phyloP scores from a whole-genome alignment of 768 basidiomycete genomes.

The Panaeolus papilionaceus region DNA sequence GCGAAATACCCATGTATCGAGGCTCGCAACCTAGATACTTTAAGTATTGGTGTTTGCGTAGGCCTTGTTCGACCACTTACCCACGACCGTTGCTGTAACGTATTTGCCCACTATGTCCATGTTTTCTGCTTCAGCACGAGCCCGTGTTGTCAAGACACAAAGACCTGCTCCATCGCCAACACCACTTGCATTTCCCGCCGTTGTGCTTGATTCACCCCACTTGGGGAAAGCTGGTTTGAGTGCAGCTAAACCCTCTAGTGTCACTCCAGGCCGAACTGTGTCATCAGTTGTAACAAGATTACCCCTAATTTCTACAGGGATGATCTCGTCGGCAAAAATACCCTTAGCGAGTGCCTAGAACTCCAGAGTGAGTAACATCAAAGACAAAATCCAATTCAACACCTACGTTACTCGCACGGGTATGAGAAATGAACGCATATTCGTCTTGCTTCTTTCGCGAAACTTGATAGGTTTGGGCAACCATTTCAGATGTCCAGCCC shows the following conservation, averaged over 20 bases:
- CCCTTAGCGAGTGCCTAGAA: conserved; percentile 68
- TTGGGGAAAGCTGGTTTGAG: conserved; percentile 89
- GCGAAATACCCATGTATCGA: conserved; percentile 79
- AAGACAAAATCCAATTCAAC: neutral
- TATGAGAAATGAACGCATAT: conserved; percentile 88
- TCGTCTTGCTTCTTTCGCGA: conserved; percentile 86
- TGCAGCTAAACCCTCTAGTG: conserved; percentile 72
- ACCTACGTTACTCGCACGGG: conserved; percentile 70
- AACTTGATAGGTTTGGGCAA: conserved; percentile 79
- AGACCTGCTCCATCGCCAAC: conserved; percentile 94
- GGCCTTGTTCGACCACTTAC: conserved; percentile 42
- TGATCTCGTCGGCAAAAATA: conserved; percentile 86
- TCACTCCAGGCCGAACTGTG: conserved; percentile 87
- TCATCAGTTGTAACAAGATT: conserved; percentile 76
- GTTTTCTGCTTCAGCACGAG: conserved; percentile 75
- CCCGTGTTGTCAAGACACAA: conserved; percentile 82
- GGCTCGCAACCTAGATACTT: conserved; percentile 68
- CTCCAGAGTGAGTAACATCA: neutral
- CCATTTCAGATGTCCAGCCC: conserved; percentile 96
- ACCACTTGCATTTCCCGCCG: conserved; percentile 87
- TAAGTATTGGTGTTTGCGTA: too few relatives aligned
- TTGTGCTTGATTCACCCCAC: conserved; percentile 74
- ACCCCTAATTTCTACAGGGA: conserved; percentile 82
- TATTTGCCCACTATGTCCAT: conserved; percentile 86
- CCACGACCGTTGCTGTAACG: conserved; percentile 78